These are phyloP conservation scores for Leptodermis oblonga DNA, from an alignment of 257 asterid genomes.

Conservation along the genomic window DNA sequence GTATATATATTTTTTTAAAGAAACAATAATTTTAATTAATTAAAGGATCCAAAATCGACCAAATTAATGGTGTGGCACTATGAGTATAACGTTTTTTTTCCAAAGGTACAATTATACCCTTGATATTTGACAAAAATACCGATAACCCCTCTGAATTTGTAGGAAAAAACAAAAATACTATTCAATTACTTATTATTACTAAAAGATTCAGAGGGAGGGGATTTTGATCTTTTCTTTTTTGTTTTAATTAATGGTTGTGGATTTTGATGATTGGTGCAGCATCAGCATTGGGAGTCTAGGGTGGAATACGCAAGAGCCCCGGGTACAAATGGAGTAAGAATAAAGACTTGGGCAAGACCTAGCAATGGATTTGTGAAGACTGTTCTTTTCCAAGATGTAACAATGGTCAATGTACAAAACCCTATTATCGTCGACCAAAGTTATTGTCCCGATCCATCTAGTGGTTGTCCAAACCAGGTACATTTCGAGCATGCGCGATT, in stretches of 20 bases:
- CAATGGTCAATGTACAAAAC: constrained; percentile 1
- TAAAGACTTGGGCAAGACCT: constrained; percentile 7
- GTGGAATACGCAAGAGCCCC: neutral
- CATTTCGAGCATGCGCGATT: neutral
- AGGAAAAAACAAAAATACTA: no score
- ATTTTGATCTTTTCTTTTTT: neutral
- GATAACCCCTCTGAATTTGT: no score
- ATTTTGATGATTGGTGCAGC: neutral
- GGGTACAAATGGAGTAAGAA: constrained; percentile 4
- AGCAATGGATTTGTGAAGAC: constrained; percentile 4
- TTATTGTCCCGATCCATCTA: neutral
- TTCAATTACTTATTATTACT: no score
- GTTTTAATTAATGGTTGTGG: no score
- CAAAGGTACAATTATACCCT: no score
- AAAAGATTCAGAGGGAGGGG: no score
- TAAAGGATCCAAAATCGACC: no score
- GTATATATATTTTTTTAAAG: no score
- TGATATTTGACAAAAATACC: no score
- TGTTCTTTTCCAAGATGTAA: neutral
- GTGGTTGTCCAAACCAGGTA: neutral
- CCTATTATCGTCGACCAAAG: constrained; percentile 9
- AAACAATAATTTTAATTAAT: no score
- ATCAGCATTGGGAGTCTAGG: constrained; percentile 14
- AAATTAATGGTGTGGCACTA: no score
- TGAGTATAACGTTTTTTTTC: no score